Base-by-base conservation (phyloP, 495 filamentous ascomycete species). In the Penicillium canariense region DNA sequence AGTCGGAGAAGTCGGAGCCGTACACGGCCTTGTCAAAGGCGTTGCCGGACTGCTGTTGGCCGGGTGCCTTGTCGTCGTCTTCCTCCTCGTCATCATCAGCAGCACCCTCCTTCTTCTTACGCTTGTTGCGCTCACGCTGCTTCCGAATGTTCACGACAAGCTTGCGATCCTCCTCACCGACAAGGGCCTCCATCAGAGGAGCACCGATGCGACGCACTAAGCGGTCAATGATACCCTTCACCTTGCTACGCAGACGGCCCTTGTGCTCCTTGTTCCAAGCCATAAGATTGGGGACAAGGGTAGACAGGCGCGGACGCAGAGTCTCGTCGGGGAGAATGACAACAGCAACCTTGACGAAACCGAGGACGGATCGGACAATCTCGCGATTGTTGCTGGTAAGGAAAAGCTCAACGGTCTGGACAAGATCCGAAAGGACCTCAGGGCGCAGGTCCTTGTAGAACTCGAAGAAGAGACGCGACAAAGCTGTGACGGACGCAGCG, bases 251-350 rank as follows among this genome's bases (percentile, higher is more conserved):
- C 68, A 97, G 91, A 63, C 94, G 90, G 14, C 89, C 91, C 73
- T 96, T 97, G 75, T 98, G 95, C 70, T 98, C 94, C 71, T 96
- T 90, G 61, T 87, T 90, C 94, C 94, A 98, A 17, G 88, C 85
- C 85, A 97, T 89, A 9, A 97, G 74, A 68, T 93, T 95, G 18
- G 91, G 89, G 20, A 98, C 81, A 48, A 97, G 76, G 2, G 84
- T 80, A 23, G 72, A 67, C 30, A 98, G 80, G 27, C 89, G 81
- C 14, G 89, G 84, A 25, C 81, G 73, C 76, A 98, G 84, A 53
- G 91, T 68, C 5, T 86, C 81, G 18, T 83, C 84, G 1, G 91
- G 88, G 27, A 97, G 75, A 51, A 87, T 86, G 59, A 97, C 89
- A 47, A 96, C 82, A 51, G 87, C 93, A 15, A 97, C 94, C 77